Conservation (phyloP, 2,329 filamentous ascomycete genomes). For the Monosporascus sp. region DNA sequence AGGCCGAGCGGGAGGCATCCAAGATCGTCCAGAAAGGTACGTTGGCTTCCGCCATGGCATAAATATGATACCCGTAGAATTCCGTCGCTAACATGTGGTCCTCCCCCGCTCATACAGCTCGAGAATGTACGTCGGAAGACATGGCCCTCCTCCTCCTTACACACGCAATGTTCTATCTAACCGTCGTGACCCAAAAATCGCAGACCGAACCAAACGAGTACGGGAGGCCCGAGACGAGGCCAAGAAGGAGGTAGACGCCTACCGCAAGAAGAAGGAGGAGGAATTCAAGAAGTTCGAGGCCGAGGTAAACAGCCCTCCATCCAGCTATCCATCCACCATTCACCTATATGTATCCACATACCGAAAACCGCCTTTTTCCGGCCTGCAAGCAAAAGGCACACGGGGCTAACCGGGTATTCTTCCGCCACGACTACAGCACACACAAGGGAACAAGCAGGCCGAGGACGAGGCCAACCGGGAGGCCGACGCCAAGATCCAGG, state of each 20-base stretch:
- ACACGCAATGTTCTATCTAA: background rate
- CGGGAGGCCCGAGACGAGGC: conserved; percentile 95
- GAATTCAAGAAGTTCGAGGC: conserved; percentile 95
- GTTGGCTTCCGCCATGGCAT: conserved; percentile 14
- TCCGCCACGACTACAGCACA: conserved; percentile 58
- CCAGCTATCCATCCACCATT: background rate
- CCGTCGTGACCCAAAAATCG: conserved; percentile 9
- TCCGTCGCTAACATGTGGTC: conserved; percentile 23
- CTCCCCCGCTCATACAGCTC: conserved; percentile 46
- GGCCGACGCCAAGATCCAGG: conserved; percentile 72
- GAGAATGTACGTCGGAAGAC: conserved; percentile 67
- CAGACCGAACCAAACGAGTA: conserved; percentile 87
- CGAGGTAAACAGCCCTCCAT: conserved; percentile 36
- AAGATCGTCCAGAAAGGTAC: conserved; percentile 97
- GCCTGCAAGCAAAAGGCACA: too few species aligned
- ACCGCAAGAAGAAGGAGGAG: conserved; percentile 81
- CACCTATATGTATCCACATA: too few species aligned
- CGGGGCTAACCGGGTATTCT: background rate
- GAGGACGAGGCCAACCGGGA: conserved; percentile 76
- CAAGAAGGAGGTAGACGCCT: conserved; percentile 95
- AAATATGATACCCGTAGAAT: background rate
- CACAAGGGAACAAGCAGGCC: conserved; percentile 77
- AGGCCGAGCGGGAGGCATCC: conserved; percentile 97
- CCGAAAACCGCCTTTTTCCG: too few species aligned
- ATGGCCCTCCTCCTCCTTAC: background rate